Evolutionary conservation across 1,284 basidiomycete genomes (phyloP), one percentile per base, ranked within the genome.

Genomic region (Cryptococcus hybrid): DNA sequence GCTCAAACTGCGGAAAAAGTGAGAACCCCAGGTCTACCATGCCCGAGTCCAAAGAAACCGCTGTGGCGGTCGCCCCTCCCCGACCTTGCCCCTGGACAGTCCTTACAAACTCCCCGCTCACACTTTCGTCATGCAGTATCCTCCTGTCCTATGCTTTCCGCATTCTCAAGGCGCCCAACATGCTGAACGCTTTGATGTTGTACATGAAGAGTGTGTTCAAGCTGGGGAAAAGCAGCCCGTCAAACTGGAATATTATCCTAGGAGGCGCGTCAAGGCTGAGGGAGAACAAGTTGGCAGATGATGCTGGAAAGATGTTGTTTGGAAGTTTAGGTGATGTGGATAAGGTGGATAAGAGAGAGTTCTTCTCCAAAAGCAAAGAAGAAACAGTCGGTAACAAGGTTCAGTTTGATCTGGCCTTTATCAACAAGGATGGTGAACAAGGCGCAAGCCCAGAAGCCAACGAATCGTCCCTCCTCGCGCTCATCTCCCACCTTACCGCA

Each of bases 61-160:
- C 24, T 24, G 24, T 24, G 24, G 24, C 24, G 24, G 24, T 24
- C 24, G 24, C 7, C 7, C 36, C 15, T 36, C 43, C 13, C 12
- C 39, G 12, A n/a, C 18, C 7, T 47, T 37, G n/a, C 38, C 39
- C 38, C 34, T 45, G 43, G 46, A 15, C 11, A 57, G 52, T 9
- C 56, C 48, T n/a, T 77, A 75, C 53, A 63, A 67, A 58, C 60
- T 73, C 5, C 68, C 64, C 3, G 1, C 64, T 79, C 12, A 61
- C 56, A 0, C 67, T 68, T 59, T 52, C 56, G 9, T 68, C 73
- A 13, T 68, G 67, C 51, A 54, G 66, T 5, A 60, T 70, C 5
- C 67, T 79, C 4, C 57, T 77, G 30, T 52, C 60, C 13, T 77
- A 77, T 56, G 68, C 68, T 3, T 48, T 74, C 7, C 48, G 59